Evolutionary conservation across 306 rosid genomes (phyloP), one percentile per base, ranked within the genome.

Genomic region (Fagus sylvatica): DNA sequence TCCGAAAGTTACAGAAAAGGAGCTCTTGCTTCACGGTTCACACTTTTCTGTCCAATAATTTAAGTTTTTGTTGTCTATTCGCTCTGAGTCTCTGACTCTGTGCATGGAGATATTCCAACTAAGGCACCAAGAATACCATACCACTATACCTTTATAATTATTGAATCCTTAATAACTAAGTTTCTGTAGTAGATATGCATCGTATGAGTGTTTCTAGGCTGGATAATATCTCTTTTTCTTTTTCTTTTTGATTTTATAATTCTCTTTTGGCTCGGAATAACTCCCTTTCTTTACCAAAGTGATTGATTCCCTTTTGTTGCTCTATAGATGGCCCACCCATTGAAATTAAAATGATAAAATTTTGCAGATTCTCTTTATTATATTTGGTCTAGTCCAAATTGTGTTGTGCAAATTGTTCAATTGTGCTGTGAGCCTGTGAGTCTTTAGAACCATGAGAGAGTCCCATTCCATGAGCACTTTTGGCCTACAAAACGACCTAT

Each of bases 151-250:
- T 3, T 42, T 74, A 69, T 71, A 60, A 83, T 86, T 69, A 80
- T 78, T 78, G 86, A 36, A 49, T 59, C 72, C 98, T 90, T 94
- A 85, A 75, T 80, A 30, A 86, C 87, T 86, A 94, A 89, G 96
- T 82, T 71, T 86, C 54, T 81, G 78, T 72, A 30, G 80, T 37
- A 60, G 76, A 37, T 54, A 41, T 68, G 32, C 54, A 71, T 72
- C 79, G 78, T 85, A 68, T 19, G 74, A 81, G 85, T 84, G 89
- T 87, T 22, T 57, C 83, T 88, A 84, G 90, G 91, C 91, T 90
- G 90, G 81, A 83, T 80, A 59, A 51, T 74, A 79, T 79, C 74
- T 71, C 72, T 16, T 71, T 53, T 60, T 79, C 84, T 89, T 90
- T 80, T 30, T 65, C 69, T 36, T 13, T 59, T 30, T 61, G 8